Evolutionary conservation across 768 basidiomycete genomes (phyloP), one percentile per base, ranked within the genome.

Genomic region (Sarcodon sp.): DNA sequence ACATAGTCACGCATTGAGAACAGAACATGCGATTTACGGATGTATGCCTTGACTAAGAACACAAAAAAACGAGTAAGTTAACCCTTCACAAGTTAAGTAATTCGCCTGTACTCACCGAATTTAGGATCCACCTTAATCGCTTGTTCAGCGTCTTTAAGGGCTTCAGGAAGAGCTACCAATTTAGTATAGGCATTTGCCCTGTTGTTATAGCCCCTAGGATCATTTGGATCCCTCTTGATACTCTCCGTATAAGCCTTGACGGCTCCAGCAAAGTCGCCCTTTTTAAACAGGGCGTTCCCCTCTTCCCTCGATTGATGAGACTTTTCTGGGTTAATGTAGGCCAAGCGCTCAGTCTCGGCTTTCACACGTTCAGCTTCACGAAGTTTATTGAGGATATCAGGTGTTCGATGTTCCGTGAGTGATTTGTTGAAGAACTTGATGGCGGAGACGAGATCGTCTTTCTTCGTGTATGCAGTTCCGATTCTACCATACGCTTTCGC

Each of bases 181-280:
- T 98, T 98, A 67, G 85, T 89, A 69, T 96, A 97, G 18, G 91
- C 93, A 31, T 91, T 85, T n/a, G 96, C 91, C 44, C 96, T 84
- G 69, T 99, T 99, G 64, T 94, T 98, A 71, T 97, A 99, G 7
- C 88, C 92, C 54, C 84, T 75, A 11, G 94, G 77, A 60, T 99
- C 96, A 35, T 66, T 63, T 37, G 96, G 94, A 58, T 89, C 83
- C 45, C 96, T 84, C 69, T 97, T 97, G 74, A 98, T 96, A 52
- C 90, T 86, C 67, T 99, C 96, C 35, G 87, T 76, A 69, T 99
- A 99, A 35, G 75, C 70, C 69, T 88, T 91, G 55, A 99, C 93
- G 0, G 94, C 87, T 9, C 75, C 79, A 9, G 80, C 93, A 64
- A 92, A 99, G 64, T 94, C 83, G 15, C 91, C 94, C 2, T 66